Base-by-base conservation (phyloP, 2,329 filamentous ascomycete genomes). In the Akanthomyces uredinophilus region DNA sequence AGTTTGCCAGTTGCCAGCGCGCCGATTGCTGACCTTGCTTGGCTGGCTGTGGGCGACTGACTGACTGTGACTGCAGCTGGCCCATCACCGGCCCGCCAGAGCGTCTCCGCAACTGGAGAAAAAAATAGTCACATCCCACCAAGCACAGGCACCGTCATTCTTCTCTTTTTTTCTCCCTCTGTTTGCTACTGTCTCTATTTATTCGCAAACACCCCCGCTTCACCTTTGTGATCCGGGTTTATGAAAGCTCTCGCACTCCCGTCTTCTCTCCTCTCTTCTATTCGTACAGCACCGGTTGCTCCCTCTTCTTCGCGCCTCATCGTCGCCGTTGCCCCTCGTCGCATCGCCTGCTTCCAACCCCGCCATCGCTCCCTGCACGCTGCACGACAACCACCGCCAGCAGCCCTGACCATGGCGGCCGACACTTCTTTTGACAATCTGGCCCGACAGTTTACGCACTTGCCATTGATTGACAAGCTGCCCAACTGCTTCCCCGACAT, bases 401-500 rank as follows among this genome's bases (percentile, higher is more conserved):
- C n/a, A 54, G 43, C 24, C 43, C 27, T 60, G 39, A 60, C 56
- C 62, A 63, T 63, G 62, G 62, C 62, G 20, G 57, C 56, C 56
- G 51, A 57, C 41, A 44, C 57, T 18, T 63, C 62, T 6, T 63
- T 53, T 29, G 62, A 63, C 14, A 63, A 63, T 52, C 44, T 63
- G 35, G 62, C 50, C 20, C 49, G 52, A 18, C 62, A 60, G 57
- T 63, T 63, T 29, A 16, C 49, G 37, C 62, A 63, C 39, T 22
- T 63, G 35, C 62, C 62, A 37, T 29, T 63, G 43, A 49, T 63
- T 37, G 62, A 63, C 57, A 60, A 22, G 52, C 51, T 60, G 37
- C 62, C 62, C 50, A 63, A 60, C 62, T 60, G 62, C 62, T 63
- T 60, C 46, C 62, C 62, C 41, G 57, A 63, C 56, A 60, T 63